Percentiles rank a stretch among this genome's conserved stretches.
Evolutionary conservation across 352 stramenopile genomes (phyloP).

Genomic region (Plasmopara viticola): DNA sequence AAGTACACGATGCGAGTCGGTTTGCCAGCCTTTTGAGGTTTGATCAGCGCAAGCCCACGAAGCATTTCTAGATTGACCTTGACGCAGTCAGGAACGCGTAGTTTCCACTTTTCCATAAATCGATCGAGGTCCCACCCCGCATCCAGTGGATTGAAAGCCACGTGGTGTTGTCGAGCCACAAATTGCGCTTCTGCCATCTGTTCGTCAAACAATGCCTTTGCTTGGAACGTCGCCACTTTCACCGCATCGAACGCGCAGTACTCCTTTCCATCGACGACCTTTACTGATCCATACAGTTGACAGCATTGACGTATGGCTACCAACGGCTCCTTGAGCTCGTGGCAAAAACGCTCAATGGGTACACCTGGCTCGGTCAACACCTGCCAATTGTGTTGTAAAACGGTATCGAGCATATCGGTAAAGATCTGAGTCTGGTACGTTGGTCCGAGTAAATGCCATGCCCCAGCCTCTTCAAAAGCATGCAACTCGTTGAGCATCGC

Average conservation of each 20-base stretch:
- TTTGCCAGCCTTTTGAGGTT: conserved; percentile 33
- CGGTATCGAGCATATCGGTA: conserved; percentile 58
- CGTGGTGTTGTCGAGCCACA: conserved; percentile 27
- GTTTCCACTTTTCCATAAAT: conserved; percentile 82
- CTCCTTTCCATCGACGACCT: conserved; percentile 16
- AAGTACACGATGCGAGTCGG: conserved; percentile 56
- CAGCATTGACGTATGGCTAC: conserved; percentile 68
- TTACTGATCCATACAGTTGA: conserved; percentile 47
- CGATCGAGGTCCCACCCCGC: conserved; percentile 46
- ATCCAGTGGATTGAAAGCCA: conserved; percentile 17
- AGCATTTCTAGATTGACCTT: conserved; percentile 60
- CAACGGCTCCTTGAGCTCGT: conserved; percentile 31
- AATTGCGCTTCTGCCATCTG: conserved; percentile 32
- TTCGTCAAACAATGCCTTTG: conserved; percentile 70
- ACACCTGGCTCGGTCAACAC: conserved; percentile 38
- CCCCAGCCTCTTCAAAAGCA: conserved; percentile 67
- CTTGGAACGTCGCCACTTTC: conserved; percentile 70
- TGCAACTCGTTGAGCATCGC: conserved; percentile 52
- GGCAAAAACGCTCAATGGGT: conserved; percentile 34
- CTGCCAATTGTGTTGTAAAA: conserved; percentile 71
- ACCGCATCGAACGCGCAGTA: conserved; percentile 42
- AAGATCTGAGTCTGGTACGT: conserved; percentile 59
- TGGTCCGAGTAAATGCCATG: conserved; percentile 54
- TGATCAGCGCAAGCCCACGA: conserved; percentile 49
- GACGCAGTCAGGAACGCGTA: conserved; percentile 65